These are phyloP conservation scores for Hysterangium stoloniferum DNA, from an alignment of 768 basidiomycete genomes.

Conservation along the genomic window DNA sequence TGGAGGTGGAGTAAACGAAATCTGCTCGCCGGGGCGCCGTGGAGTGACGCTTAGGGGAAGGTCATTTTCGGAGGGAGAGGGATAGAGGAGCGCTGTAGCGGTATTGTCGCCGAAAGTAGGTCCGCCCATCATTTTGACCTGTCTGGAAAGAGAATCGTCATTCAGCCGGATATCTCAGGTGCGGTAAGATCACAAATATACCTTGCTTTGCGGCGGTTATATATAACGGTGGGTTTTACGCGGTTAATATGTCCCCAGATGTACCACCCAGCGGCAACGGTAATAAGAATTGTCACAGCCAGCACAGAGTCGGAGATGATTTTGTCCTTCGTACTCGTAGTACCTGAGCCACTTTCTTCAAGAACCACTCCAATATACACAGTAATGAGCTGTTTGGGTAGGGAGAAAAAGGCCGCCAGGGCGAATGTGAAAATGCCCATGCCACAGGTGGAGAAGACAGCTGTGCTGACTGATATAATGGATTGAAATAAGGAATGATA, in stretches of 20 bases:
- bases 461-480: conserved; percentile 63
- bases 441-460: conserved; percentile 83
- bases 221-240: conserved; percentile 59
- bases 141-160: conserved; percentile 28
- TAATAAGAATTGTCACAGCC: conserved; percentile 60
- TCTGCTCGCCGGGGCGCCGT: conserved; percentile 34
- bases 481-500: conserved; percentile 13
- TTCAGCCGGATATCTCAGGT: conserved; percentile 6
- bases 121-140: conserved; percentile 37
- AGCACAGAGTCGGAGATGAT: conserved; percentile 67
- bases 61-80: conserved; percentile 29
- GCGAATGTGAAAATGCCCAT: conserved; percentile 75
- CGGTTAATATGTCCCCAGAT: conserved; percentile 65
- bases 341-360: conserved; percentile 32
- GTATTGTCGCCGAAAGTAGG: conserved; percentile 16
- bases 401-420: conserved; percentile 70
- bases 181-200: conserved; percentile 21
- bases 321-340: conserved; percentile 39
- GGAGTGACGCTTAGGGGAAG: conserved; percentile 33
- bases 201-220: conserved; percentile 65
- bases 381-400: conserved; percentile 88
- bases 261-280: conserved; percentile 76
- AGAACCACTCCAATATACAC: conserved; percentile 85
- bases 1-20: background rate
- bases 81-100: conserved; percentile 29